Conservation (phyloP, 495 filamentous ascomycete genomes). For the Aspergillus cavernicola region DNA sequence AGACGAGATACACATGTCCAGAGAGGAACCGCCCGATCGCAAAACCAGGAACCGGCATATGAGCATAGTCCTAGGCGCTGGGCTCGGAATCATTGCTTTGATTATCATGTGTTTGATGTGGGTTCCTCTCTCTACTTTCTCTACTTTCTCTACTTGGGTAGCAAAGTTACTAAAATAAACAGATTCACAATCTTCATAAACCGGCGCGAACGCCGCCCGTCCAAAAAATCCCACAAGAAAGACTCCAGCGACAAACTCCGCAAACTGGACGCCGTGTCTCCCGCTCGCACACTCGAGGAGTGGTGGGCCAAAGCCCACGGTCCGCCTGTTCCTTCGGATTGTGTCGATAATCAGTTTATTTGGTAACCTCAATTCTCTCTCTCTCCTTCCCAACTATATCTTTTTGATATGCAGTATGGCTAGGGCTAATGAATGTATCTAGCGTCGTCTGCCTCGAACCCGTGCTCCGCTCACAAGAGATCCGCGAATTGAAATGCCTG, state of each 20-base stretch:
- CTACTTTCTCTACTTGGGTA: neutral
- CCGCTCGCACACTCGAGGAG: conserved; percentile 38
- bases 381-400: neutral
- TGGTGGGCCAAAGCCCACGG: conserved; percentile 41
- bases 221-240: conserved; percentile 21
- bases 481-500: conserved; percentile 41
- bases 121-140: conserved; percentile 8
- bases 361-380: conserved; percentile 22
- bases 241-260: conserved; percentile 34
- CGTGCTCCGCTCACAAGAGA: conserved; percentile 37
- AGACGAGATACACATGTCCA: too few species aligned
- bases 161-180: neutral
- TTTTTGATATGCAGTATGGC: too few species aligned
- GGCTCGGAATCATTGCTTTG: conserved; percentile 34
- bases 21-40: too few species aligned
- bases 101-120: conserved; percentile 39
- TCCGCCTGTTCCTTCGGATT: conserved; percentile 33
- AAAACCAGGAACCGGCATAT: conserved; percentile 34
- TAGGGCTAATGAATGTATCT: too few species aligned
- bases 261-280: conserved; percentile 38
- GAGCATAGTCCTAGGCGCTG: conserved; percentile 39
- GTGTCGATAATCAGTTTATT: conserved; percentile 39
- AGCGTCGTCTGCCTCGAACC: conserved; percentile 43
- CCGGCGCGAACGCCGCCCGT: conserved; percentile 29
- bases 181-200: conserved; percentile 39